These are phyloP conservation scores for Rhynchospora tenuis DNA, from an alignment of 176 grass and related monocot genomes.

Conservation along the genomic window DNA sequence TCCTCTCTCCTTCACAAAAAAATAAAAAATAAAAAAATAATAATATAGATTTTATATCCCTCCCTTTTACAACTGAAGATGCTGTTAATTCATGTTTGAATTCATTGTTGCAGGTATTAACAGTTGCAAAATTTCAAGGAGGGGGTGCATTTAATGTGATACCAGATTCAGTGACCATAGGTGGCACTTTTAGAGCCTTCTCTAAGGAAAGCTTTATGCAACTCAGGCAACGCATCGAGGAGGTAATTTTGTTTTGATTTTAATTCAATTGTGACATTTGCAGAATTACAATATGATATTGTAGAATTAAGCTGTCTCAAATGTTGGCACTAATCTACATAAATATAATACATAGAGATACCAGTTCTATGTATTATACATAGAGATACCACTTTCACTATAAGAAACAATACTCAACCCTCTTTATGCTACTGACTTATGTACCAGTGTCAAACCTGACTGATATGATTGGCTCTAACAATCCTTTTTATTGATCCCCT, in stretches of 20 bases:
- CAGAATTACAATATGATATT: background rate
- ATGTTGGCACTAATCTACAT: background rate
- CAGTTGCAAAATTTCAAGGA: slow-evolving; percentile 93
- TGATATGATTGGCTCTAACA: background rate
- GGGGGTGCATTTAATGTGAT: slow-evolving; percentile 89
- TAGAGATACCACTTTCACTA: too few species aligned
- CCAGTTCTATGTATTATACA: background rate
- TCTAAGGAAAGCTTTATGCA: slow-evolving; percentile 73
- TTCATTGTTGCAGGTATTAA: slow-evolving; percentile 54
- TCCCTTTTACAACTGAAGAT: too few species aligned
- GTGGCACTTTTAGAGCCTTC: slow-evolving; percentile 87
- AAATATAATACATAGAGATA: background rate
- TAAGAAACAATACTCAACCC: too few species aligned
- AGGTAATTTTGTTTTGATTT: slow-evolving; percentile 35
- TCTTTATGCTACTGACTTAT: background rate
- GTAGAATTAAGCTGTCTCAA: background rate
- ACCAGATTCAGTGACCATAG: slow-evolving; percentile 86
- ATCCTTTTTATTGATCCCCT: background rate
- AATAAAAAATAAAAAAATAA: too few species aligned
- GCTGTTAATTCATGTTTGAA: slow-evolving; percentile 13
- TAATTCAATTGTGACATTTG: background rate
- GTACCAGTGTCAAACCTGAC: background rate
- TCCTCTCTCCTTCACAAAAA: too few species aligned
- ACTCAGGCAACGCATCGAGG: slow-evolving; percentile 72
- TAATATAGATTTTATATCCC: too few species aligned